Conservation (phyloP, 169 alveolate genomes). For the Perkinsus chesapeaki region DNA sequence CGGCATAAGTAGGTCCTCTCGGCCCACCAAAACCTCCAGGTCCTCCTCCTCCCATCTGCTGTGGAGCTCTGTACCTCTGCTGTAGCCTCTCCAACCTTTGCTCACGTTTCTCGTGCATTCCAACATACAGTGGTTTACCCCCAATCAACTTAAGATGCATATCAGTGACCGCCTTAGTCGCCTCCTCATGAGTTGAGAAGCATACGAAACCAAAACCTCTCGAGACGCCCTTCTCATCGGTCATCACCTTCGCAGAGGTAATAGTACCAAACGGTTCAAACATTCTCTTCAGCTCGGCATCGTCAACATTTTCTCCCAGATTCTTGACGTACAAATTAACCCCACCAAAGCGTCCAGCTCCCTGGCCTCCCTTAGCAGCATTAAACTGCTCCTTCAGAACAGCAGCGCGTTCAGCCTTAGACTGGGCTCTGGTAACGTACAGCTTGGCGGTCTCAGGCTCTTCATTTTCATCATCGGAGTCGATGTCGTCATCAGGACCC, state of each 20-base stretch:
- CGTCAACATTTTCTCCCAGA: constrained; percentile 76
- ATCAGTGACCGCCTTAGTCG: constrained; percentile 92
- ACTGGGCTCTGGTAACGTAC: constrained; percentile 78
- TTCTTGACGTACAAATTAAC: constrained; percentile 84
- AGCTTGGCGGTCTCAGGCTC: constrained; percentile 20
- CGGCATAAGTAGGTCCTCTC: too few relatives aligned
- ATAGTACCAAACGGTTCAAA: constrained; percentile 81
- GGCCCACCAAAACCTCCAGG: neutral
- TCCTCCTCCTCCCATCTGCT: constrained; percentile 26
- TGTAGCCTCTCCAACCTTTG: constrained; percentile 77
- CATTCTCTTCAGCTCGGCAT: constrained; percentile 65
- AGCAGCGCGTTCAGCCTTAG: constrained; percentile 75
- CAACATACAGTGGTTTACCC: constrained; percentile 84
- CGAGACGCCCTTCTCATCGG: constrained; percentile 81
- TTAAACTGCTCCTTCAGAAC: constrained; percentile 43
- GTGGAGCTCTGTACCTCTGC: constrained; percentile 62
- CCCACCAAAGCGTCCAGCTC: constrained; percentile 54
- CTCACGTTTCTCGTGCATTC: constrained; percentile 81
- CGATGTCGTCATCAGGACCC: neutral
- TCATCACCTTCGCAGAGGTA: constrained; percentile 83
- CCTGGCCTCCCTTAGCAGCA: neutral
- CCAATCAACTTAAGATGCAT: constrained; percentile 75
- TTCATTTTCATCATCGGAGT: neutral
- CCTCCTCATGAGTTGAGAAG: constrained; percentile 89
- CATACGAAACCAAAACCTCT: constrained; percentile 97